Percentiles rank a stretch among this genome's conserved stretches.
These are phyloP conservation scores for Cryomyces minteri DNA, from an alignment of 495 filamentous ascomycete species.

Conservation along the genomic window DNA sequence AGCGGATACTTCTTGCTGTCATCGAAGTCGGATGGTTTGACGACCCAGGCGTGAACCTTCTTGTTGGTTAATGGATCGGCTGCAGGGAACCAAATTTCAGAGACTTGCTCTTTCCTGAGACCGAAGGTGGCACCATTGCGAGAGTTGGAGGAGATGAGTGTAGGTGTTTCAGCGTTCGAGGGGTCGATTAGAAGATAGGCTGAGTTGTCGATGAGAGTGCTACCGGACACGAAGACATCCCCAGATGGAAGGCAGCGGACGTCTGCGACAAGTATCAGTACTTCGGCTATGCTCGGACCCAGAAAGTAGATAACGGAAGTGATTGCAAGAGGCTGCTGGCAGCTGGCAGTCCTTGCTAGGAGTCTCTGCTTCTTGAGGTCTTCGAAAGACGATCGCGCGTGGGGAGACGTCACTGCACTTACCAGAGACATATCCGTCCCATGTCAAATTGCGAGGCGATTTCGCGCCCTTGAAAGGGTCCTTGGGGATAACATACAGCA, in stretches of 20 bases:
- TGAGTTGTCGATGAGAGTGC: slow-evolving; percentile 21
- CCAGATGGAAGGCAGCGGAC: slow-evolving; percentile 5
- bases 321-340: no score
- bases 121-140: slow-evolving; percentile 54
- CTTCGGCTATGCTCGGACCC: no score
- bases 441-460: neutral
- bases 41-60: slow-evolving; percentile 34
- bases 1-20: slow-evolving; percentile 31
- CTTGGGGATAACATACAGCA: no score
- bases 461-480: neutral
- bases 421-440: no score
- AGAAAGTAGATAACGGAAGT: no score
- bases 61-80: slow-evolving; percentile 13
- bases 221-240: slow-evolving; percentile 18
- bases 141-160: slow-evolving; percentile 32
- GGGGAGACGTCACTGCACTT: no score
- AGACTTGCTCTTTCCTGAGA: slow-evolving; percentile 22
- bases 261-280: neutral
- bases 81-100: slow-evolving; percentile 21
- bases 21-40: slow-evolving; percentile 33
- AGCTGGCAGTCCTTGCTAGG: no score
- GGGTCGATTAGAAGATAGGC: slow-evolving; percentile 11
- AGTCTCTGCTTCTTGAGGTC: no score
- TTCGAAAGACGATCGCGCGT: no score
- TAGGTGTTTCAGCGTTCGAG: slow-evolving; percentile 1